These are phyloP conservation scores for Xerocomus tenax DNA, from an alignment of 1,284 basidiomycete species.

Conservation along the genomic window DNA sequence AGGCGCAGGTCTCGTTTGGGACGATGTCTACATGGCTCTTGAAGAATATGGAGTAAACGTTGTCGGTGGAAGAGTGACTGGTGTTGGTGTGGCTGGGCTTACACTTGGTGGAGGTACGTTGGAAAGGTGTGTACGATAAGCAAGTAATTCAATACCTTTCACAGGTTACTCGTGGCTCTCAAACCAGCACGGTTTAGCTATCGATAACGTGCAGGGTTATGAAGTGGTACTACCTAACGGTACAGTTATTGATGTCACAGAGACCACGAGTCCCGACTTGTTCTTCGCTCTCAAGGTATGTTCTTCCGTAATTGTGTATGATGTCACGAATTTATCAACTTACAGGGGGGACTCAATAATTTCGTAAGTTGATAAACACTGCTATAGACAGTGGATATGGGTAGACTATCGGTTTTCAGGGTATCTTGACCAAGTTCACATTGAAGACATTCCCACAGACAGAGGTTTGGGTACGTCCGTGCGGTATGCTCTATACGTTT, in stretches of 20 bases:
- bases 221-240: constrained; percentile 47
- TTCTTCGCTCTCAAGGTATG: constrained; percentile 43
- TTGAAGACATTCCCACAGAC: constrained; percentile 45
- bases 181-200: constrained; percentile 39
- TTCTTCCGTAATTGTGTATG: background rate
- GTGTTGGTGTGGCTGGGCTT: constrained; percentile 39
- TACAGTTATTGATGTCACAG: constrained; percentile 33
- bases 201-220: constrained; percentile 42
- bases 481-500: background rate
- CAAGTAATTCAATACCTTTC: background rate
- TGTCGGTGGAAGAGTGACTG: constrained; percentile 36
- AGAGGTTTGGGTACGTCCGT: constrained; percentile 45
- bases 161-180: constrained; percentile 15
- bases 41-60: constrained; percentile 38
- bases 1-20: constrained; percentile 43
- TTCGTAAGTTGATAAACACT: constrained; percentile 36
- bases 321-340: background rate
- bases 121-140: constrained; percentile 38
- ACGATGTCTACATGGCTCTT: constrained; percentile 37
- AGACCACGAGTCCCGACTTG: constrained; percentile 32
- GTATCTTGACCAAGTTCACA: constrained; percentile 52
- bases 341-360: constrained; percentile 51
- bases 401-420: constrained; percentile 29
- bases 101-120: constrained; percentile 18
- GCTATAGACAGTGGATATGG: background rate